Evolutionary conservation across 495 filamentous ascomycete species (phyloP).

Genomic region (Tuber melanosporum): DNA sequence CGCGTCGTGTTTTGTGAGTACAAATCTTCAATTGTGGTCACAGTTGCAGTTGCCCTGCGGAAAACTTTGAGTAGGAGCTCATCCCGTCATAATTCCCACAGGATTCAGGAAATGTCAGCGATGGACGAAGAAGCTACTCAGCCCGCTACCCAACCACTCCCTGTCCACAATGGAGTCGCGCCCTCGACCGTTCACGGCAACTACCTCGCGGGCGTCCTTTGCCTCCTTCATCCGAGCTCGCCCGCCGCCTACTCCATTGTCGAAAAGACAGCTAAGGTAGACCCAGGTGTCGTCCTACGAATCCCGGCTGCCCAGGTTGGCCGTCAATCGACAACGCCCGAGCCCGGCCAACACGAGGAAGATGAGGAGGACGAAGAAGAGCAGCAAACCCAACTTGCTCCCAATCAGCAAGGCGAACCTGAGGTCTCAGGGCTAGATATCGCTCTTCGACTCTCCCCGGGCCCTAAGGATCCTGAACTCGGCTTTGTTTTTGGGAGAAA

Average conservation of each 20-base stretch:
- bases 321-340: not conserved
- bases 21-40: not conserved
- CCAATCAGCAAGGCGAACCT: slow-evolving; percentile 46
- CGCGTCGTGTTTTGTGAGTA: not conserved
- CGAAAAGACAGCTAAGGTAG: slow-evolving; percentile 47
- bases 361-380: slow-evolving; percentile 50
- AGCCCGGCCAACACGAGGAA: slow-evolving; percentile 37
- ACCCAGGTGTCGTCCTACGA: slow-evolving; percentile 55
- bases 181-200: slow-evolving; percentile 69
- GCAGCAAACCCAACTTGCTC: slow-evolving; percentile 49
- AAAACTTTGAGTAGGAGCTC: slow-evolving; percentile 1
- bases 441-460: slow-evolving; percentile 69
- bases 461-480: slow-evolving; percentile 54
- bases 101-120: not conserved
- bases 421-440: slow-evolving; percentile 51
- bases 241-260: slow-evolving; percentile 64
- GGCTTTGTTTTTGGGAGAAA: slow-evolving; percentile 89
- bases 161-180: slow-evolving; percentile 72
- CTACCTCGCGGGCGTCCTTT: slow-evolving; percentile 80
- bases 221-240: slow-evolving; percentile 76
- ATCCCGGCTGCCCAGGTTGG: slow-evolving; percentile 29
- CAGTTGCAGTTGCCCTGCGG: not conserved
- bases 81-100: not conserved
- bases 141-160: slow-evolving; percentile 68
- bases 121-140: slow-evolving; percentile 46